A percentile compares a stretch with the other conserved stretches of the same genome.
Conservation (phyloP, 768 basidiomycete genomes). For the Termitomyces eurrhizus region DNA sequence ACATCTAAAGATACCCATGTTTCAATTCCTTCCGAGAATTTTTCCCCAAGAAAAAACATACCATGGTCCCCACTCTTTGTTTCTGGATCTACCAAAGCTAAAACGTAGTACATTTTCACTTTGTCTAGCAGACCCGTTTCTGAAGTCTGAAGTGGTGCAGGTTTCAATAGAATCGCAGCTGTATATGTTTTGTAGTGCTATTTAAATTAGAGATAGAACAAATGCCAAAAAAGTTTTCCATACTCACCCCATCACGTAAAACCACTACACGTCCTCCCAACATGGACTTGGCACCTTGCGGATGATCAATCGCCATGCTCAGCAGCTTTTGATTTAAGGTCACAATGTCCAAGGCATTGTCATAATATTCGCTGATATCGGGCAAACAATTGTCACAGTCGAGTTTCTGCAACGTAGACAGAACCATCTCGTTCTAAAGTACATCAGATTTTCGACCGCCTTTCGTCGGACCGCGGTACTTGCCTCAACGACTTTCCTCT, state of each 20-base stretch:
- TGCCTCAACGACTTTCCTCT: conserved; percentile 83
- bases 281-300: conserved; percentile 67
- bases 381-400: conserved; percentile 63
- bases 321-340: conserved; percentile 61
- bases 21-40: not conserved
- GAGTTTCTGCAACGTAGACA: conserved; percentile 61
- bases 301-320: conserved; percentile 51
- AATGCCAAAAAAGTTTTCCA: not conserved
- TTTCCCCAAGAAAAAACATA: conserved; percentile 21
- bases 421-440: conserved; percentile 63
- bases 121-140: conserved; percentile 44
- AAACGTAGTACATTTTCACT: conserved; percentile 56
- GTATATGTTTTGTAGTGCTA: conserved; percentile 77
- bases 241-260: conserved; percentile 72
- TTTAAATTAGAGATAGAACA: not conserved
- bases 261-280: conserved; percentile 77
- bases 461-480: conserved; percentile 15
- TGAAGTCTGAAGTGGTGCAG: conserved; percentile 44
- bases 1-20: conserved; percentile 41
- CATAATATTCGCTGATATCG: conserved; percentile 78
- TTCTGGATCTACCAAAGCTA: conserved; percentile 65
- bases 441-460: conserved; percentile 5
- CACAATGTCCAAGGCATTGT: conserved; percentile 59
- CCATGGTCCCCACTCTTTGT: conserved; percentile 56
- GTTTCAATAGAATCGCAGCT: conserved; percentile 68